These are phyloP conservation scores for Alternaria ethzedia DNA, from an alignment of 2,329 filamentous ascomycete genomes.

Conservation along the genomic window DNA sequence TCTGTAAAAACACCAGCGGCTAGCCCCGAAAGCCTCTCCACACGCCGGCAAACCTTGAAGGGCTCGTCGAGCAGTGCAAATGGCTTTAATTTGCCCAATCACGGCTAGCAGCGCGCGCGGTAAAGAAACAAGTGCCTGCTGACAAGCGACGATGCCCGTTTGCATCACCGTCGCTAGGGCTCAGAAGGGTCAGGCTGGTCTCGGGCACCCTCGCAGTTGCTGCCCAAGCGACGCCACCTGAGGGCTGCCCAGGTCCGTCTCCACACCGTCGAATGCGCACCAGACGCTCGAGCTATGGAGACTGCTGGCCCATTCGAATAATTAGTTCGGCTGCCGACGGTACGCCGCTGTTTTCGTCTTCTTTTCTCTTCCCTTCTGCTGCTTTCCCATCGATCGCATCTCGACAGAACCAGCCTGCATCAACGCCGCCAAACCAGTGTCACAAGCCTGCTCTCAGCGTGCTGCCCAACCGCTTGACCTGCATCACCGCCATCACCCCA, in stretches of 20 bases:
- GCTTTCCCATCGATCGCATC: constrained; percentile 15
- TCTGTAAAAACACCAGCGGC: constrained; percentile 3
- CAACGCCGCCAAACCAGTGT: not conserved
- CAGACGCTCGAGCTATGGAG: constrained; percentile 33
- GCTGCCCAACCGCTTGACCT: constrained; percentile 43
- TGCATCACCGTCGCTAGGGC: not conserved
- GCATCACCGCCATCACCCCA: constrained; percentile 26
- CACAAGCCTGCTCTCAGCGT: constrained; percentile 6
- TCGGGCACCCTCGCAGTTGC: constrained; percentile 28
- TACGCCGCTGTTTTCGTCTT: constrained; percentile 17
- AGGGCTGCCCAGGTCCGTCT: constrained; percentile 16
- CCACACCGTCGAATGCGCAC: constrained; percentile 36
- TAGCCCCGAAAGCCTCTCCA: constrained; percentile 7
- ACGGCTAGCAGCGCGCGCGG: not conserved
- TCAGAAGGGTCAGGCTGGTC: constrained; percentile 3
- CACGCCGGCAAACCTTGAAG: not conserved
- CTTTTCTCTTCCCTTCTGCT: constrained; percentile 20
- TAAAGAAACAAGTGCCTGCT: not conserved
- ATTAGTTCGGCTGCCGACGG: constrained; percentile 36
- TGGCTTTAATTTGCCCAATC: not conserved
- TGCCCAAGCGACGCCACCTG: constrained; percentile 37
- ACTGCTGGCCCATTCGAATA: constrained; percentile 33
- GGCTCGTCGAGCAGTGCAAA: not conserved
- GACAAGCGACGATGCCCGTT: constrained; percentile 7
- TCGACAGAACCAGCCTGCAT: constrained; percentile 1